These are phyloP conservation scores for Chloromonas sp. DNA, from an alignment of 163 green algal genomes.

Conservation along the genomic window DNA sequence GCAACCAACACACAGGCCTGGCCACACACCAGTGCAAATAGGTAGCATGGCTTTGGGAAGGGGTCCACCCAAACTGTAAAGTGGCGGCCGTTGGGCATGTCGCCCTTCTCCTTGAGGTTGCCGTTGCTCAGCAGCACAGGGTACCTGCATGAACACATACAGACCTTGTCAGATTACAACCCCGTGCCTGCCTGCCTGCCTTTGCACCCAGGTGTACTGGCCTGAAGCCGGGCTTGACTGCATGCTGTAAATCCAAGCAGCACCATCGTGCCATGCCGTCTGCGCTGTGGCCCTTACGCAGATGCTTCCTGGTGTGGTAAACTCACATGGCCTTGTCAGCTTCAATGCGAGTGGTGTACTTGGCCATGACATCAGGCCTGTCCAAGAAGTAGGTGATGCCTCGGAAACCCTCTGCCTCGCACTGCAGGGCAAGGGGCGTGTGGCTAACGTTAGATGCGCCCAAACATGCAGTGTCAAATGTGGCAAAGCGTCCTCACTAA, in stretches of 20 bases:
- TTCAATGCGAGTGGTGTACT: conserved; percentile 86
- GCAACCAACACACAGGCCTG: too few relatives aligned
- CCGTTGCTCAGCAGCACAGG: conserved; percentile 96
- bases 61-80: conserved; percentile 94
- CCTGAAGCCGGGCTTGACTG: too few relatives aligned
- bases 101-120: conserved; percentile 82
- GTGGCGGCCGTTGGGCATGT: conserved; percentile 66
- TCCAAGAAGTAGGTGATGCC: conserved; percentile 96
- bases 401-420: conserved; percentile 96
- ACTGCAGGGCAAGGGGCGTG: conserved; percentile 55
- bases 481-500: too few relatives aligned
- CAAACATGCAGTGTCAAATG: too few relatives aligned
- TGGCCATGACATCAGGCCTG: conserved; percentile 52
- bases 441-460: too few relatives aligned
- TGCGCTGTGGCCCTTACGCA: too few relatives aligned
- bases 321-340: conserved; percentile 65
- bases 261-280: too few relatives aligned
- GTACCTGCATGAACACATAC: conserved; percentile 51
- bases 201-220: too few relatives aligned
- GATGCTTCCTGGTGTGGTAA: neutral
- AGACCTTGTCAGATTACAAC: neutral
- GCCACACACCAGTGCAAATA: conserved; percentile 86
- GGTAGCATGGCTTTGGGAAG: conserved; percentile 95
- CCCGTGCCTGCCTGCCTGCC: too few relatives aligned
- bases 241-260: too few relatives aligned